Evolutionary conservation across 164 flowering plant genomes (phyloP).

Genomic region (Aristolochia contorta): DNA sequence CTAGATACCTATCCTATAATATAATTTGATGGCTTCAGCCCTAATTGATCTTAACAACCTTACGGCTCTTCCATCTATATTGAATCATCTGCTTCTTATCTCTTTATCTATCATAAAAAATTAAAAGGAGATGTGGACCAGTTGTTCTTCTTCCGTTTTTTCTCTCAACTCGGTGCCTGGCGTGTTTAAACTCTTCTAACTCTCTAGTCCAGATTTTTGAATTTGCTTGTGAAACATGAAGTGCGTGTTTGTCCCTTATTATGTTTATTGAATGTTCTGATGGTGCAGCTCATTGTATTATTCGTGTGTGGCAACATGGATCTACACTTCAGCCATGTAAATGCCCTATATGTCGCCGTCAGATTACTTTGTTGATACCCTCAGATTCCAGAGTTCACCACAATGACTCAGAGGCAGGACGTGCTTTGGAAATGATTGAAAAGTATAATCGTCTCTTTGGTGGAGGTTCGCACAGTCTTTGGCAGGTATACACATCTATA

Average conservation of each 20-base stretch:
- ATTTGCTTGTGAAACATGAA: neutral
- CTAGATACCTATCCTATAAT: too few relatives aligned
- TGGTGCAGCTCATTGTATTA: slow-evolving; percentile 55
- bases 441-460: slow-evolving; percentile 70
- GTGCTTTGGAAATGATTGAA: slow-evolving; percentile 37
- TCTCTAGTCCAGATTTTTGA: neutral
- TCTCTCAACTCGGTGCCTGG: neutral
- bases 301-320: slow-evolving; percentile 76
- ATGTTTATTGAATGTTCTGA: neutral
- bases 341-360: slow-evolving; percentile 86
- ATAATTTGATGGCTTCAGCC: too few relatives aligned
- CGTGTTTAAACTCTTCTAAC: neutral
- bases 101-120: too few relatives aligned
- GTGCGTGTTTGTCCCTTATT: neutral
- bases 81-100: too few relatives aligned
- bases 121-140: too few relatives aligned
- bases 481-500: slow-evolving; percentile 40
- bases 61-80: too few relatives aligned
- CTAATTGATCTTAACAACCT: too few relatives aligned
- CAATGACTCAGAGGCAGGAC: slow-evolving; percentile 35
- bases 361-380: slow-evolving; percentile 71
- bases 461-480: slow-evolving; percentile 30
- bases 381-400: slow-evolving; percentile 31
- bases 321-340: slow-evolving; percentile 69
- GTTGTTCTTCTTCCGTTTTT: too few relatives aligned